phyloP scores from a whole-genome alignment of 371 early-diverging fungal species.

The Chytridium lagenaria region DNA sequence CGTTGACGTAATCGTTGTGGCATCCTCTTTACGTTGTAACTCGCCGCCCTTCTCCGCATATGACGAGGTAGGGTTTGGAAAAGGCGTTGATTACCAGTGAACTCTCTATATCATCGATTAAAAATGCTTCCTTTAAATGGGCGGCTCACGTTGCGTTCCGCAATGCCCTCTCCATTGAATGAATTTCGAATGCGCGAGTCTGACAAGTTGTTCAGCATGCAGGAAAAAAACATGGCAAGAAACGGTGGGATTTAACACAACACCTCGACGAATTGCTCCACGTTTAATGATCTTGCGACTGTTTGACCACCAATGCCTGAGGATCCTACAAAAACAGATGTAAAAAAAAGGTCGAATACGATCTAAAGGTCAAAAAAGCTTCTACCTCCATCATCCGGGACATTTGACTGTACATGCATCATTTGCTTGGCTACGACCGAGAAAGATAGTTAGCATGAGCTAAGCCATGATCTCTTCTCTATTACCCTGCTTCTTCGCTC shows the following conservation, averaged over 20 bases:
- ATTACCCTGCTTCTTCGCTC: neutral
- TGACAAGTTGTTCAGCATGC: neutral
- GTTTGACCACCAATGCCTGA: neutral
- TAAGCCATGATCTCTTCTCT: no score
- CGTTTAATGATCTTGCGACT: constrained; percentile 41
- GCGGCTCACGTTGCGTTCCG: constrained; percentile 55
- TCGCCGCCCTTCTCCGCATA: constrained; percentile 89
- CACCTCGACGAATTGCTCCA: constrained; percentile 57
- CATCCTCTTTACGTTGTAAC: constrained; percentile 86
- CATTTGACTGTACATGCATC: constrained; percentile 32
- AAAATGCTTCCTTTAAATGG: neutral
- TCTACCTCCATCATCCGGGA: no score
- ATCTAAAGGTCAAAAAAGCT: no score
- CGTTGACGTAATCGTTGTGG: constrained; percentile 77
- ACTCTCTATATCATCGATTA: constrained; percentile 46
- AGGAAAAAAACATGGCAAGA: neutral
- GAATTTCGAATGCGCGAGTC: constrained; percentile 81
- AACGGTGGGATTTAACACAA: neutral
- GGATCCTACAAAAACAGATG: no score
- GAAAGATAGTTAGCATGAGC: no score
- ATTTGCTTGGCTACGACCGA: constrained; percentile 35
- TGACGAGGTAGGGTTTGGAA: constrained; percentile 89
- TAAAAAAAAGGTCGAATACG: no score
- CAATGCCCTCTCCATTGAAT: constrained; percentile 77
- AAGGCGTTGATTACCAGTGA: constrained; percentile 68